These are phyloP conservation scores for Kwoniella pini DNA, from an alignment of 768 basidiomycete genomes.

Conservation along the genomic window DNA sequence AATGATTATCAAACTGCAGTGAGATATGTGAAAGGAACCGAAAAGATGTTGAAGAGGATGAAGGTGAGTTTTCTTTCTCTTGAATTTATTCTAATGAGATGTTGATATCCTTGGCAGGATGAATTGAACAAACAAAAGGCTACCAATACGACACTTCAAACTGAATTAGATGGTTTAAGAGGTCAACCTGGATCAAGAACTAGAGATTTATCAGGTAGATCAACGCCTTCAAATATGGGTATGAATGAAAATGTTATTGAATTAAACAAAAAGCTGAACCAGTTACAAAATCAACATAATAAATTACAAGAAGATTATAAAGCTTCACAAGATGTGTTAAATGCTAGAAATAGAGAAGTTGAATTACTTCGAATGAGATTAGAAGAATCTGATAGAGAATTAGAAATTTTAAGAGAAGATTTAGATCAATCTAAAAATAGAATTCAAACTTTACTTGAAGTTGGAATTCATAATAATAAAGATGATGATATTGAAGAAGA, in stretches of 20 bases:
- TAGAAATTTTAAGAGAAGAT: conserved; percentile 47
- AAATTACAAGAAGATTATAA: conserved; percentile 49
- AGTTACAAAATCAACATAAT: conserved; percentile 39
- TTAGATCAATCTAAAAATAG: conserved; percentile 42
- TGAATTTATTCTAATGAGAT: background rate
- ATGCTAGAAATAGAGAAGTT: conserved; percentile 51
- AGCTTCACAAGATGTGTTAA: conserved; percentile 48
- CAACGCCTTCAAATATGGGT: conserved; percentile 32
- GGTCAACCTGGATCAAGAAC: conserved; percentile 60
- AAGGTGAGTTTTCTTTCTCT: conserved; percentile 59
- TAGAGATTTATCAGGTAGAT: conserved; percentile 42
- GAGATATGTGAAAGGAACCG: conserved; percentile 96
- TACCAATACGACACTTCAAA: conserved; percentile 73
- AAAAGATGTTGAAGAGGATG: conserved; percentile 96
- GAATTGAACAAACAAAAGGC: conserved; percentile 89
- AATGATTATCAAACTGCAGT: conserved; percentile 95
- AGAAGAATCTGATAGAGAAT: conserved; percentile 45
- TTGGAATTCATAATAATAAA: conserved; percentile 20
- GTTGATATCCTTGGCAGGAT: conserved; percentile 20
- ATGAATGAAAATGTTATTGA: conserved; percentile 30
- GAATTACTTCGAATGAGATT: conserved; percentile 46
- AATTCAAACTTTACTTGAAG: conserved; percentile 42
- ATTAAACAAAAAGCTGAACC: conserved; percentile 34
- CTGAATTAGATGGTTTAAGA: conserved; percentile 75
- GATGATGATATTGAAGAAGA: conserved; percentile 21